Evolutionary conservation across 2,329 filamentous ascomycete species (phyloP).

Genomic region (Epichloe sylvatica): DNA sequence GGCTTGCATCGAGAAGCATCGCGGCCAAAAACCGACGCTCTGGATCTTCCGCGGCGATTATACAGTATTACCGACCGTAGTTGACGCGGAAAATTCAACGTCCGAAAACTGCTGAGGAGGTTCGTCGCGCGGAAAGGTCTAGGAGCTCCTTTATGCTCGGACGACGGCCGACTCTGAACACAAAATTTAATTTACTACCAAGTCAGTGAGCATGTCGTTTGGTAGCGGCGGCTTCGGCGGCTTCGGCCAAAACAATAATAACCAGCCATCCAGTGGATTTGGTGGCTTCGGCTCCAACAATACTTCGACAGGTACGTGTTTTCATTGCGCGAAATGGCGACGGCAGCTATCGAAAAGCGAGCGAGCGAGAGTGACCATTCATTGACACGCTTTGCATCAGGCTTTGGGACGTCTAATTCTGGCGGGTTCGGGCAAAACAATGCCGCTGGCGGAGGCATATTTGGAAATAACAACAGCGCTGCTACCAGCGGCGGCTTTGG

Average conservation of each 20-base stretch:
- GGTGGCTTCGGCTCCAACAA: constrained; percentile 40
- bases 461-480: constrained; percentile 24
- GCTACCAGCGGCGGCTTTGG: constrained; percentile 23
- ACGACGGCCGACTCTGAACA: not conserved
- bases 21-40: not conserved
- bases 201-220: constrained; percentile 36
- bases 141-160: not conserved
- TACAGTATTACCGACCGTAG: not conserved
- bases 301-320: constrained; percentile 37
- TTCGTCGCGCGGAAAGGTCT: not conserved
- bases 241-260: constrained; percentile 43
- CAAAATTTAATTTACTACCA: constrained; percentile 1
- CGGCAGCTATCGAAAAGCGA: constrained; percentile 4
- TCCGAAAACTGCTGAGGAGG: not conserved
- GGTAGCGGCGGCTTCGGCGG: constrained; percentile 37
- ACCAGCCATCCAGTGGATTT: constrained; percentile 29
- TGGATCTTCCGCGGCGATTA: not conserved
- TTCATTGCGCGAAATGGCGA: not conserved
- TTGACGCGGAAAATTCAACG: not conserved
- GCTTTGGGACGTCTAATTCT: constrained; percentile 21
- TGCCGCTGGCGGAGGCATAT: constrained; percentile 25
- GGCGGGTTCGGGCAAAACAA: constrained; percentile 30
- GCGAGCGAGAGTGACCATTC: constrained; percentile 6
- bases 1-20: not conserved
- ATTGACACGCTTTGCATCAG: constrained; percentile 14